Evolutionary conservation across 2,329 filamentous ascomycete genomes (phyloP).

Genomic region (Harringtonia lauricola): DNA sequence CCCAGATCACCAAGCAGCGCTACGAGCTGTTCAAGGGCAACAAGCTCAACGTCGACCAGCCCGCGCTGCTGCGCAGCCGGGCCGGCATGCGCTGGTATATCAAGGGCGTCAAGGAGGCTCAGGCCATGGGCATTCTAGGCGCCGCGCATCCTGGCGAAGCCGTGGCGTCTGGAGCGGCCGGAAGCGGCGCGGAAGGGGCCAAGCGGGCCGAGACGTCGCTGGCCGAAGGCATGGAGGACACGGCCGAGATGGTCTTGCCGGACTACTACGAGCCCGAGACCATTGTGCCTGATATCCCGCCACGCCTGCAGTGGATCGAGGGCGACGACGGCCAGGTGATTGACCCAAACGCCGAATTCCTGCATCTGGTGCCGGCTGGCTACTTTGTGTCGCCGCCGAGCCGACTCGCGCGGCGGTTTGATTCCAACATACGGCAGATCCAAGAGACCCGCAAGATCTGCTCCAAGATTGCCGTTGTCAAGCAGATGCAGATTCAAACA

Average conservation of each 20-base stretch:
- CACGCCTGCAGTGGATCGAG: conserved; percentile 75
- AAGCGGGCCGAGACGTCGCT: conserved; percentile 54
- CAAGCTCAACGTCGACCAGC: conserved; percentile 76
- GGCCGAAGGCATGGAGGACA: conserved; percentile 88
- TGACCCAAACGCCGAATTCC: conserved; percentile 75
- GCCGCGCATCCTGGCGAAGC: not conserved
- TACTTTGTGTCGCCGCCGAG: conserved; percentile 67
- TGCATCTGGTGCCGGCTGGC: conserved; percentile 65
- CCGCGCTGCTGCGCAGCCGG: conserved; percentile 74
- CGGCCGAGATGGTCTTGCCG: conserved; percentile 73
- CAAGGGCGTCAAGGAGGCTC: conserved; percentile 63
- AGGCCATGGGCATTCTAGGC: conserved; percentile 30
- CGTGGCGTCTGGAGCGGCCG: not conserved
- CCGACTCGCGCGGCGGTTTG: conserved; percentile 66
- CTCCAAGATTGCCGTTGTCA: conserved; percentile 93
- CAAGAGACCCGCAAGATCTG: conserved; percentile 94
- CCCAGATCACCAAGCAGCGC: conserved; percentile 73
- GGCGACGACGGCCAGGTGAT: conserved; percentile 83
- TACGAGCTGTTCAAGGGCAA: conserved; percentile 77
- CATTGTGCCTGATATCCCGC: conserved; percentile 72
- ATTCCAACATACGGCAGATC: conserved; percentile 86
- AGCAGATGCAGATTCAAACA: conserved; percentile 98
- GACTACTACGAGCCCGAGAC: conserved; percentile 91
- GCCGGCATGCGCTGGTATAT: conserved; percentile 84
- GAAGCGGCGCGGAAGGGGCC: conserved; percentile 13